Evolutionary conservation across 805 yeast species (phyloP).

Genomic region (Jamesozyma spencerorum): DNA sequence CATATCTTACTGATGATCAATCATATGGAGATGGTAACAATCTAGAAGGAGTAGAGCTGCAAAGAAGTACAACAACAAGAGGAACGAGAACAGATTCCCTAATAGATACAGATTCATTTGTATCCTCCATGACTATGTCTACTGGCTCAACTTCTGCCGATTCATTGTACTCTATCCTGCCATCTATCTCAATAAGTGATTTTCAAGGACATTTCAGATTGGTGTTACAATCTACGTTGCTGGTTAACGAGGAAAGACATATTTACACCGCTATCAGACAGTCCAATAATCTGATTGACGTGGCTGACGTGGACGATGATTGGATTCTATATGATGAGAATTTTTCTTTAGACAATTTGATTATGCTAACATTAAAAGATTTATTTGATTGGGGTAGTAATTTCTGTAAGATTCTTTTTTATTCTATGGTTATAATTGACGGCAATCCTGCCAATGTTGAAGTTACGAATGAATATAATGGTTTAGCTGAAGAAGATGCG

Average conservation of each 20-base stretch:
- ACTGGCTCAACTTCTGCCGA: not conserved
- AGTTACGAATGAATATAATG: conserved; percentile 1
- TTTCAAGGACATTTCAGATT: conserved; percentile 26
- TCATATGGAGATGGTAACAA: conserved; percentile 3
- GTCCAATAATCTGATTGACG: conserved; percentile 23
- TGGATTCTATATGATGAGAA: conserved; percentile 36
- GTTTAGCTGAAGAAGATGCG: conserved; percentile 1
- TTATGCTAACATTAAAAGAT: conserved; percentile 13
- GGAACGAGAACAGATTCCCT: not conserved
- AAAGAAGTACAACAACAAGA: not conserved
- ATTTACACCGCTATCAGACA: conserved; percentile 29
- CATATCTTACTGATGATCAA: conserved; percentile 4
- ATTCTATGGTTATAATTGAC: conserved; percentile 15
- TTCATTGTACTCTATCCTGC: conserved; percentile 20
- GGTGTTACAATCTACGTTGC: conserved; percentile 27
- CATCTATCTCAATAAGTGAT: conserved; percentile 26
- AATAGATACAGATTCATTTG: conserved; percentile 2
- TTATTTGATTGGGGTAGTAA: conserved; percentile 10
- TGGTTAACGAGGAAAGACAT: conserved; percentile 22
- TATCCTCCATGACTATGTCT: conserved; percentile 4
- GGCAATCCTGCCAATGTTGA: conserved; percentile 1
- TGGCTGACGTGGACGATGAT: conserved; percentile 31
- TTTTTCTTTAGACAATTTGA: conserved; percentile 32
- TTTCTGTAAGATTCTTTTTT: conserved; percentile 13
- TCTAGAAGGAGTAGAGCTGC: not conserved